Conservation (phyloP, 495 filamentous ascomycete species). For the Daldinia caldariorum region DNA sequence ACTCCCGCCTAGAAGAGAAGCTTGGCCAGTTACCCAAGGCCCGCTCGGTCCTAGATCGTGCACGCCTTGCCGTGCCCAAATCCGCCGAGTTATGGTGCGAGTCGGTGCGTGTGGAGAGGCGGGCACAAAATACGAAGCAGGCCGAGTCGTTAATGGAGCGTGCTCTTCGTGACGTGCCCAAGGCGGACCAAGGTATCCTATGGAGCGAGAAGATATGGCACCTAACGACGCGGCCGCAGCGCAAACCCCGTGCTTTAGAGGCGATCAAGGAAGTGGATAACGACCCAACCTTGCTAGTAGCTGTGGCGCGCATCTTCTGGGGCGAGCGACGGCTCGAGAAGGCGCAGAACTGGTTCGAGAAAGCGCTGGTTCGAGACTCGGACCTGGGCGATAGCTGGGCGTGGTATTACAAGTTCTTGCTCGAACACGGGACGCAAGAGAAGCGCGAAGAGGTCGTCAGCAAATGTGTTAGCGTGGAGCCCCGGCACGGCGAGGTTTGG, state of each 20-base stretch:
- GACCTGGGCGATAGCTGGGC: conserved; percentile 95
- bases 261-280: conserved; percentile 97
- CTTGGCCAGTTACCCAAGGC: conserved; percentile 87
- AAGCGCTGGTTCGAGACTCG: conserved; percentile 84
- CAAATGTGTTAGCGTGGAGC: conserved; percentile 80
- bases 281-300: conserved; percentile 81
- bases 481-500: conserved; percentile 94
- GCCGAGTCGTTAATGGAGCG: conserved; percentile 92
- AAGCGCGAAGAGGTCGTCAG: conserved; percentile 81
- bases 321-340: conserved; percentile 81
- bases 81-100: conserved; percentile 88
- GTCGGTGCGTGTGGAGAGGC: conserved; percentile 87
- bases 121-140: conserved; percentile 82
- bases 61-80: conserved; percentile 85
- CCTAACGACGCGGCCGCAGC: conserved; percentile 88
- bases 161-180: conserved; percentile 89
- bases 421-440: conserved; percentile 91
- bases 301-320: conserved; percentile 67
- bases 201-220: conserved; percentile 96
- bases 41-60: conserved; percentile 89
- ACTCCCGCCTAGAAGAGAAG: conserved; percentile 86
- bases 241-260: conserved; percentile 87
- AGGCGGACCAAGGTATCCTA: conserved; percentile 75
- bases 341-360: conserved; percentile 95
- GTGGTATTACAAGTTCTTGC: conserved; percentile 95